A percentile compares a stretch with the other conserved stretches of the same genome.
Conservation (phyloP, 2,329 filamentous ascomycete genomes). For the Daldinia sp. region DNA sequence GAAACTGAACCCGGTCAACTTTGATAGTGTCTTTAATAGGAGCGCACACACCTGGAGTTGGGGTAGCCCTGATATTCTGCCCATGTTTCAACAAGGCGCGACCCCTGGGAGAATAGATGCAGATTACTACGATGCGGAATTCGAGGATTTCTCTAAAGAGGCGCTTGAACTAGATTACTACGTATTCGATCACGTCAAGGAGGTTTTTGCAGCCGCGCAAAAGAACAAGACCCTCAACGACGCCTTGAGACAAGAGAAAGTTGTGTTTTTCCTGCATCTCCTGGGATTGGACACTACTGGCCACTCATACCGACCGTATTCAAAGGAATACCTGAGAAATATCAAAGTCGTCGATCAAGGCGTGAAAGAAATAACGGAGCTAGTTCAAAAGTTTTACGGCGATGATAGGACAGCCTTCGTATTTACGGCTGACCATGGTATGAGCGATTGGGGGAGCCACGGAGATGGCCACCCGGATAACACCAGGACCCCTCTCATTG, state of each 20-base stretch:
- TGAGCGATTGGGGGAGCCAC: conserved; percentile 99
- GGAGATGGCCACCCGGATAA: conserved; percentile 98
- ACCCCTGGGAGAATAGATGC: conserved; percentile 86
- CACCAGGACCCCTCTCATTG: conserved; percentile 90
- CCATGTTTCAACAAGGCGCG: conserved; percentile 97
- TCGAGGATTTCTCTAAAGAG: conserved; percentile 89
- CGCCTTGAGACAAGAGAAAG: conserved; percentile 79
- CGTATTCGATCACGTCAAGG: conserved; percentile 95
- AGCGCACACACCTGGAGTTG: conserved; percentile 98
- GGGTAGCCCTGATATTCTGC: conserved; percentile 96
- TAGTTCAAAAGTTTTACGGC: conserved; percentile 86
- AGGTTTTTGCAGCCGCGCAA: conserved; percentile 81
- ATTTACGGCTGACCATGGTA: conserved; percentile 97
- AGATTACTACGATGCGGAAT: conserved; percentile 82
- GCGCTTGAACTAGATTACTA: conserved; percentile 85
- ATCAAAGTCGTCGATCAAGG: conserved; percentile 93
- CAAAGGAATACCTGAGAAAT: conserved; percentile 92
- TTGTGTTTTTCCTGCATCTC: conserved; percentile 95
- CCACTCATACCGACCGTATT: conserved; percentile 88
- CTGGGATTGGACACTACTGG: conserved; percentile 92
- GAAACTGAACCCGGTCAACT: conserved; percentile 98
- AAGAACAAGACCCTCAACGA: conserved; percentile 78
- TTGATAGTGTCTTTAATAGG: conserved; percentile 98
- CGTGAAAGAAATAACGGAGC: conserved; percentile 80
- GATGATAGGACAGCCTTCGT: conserved; percentile 90